Base-by-base conservation (phyloP, 768 basidiomycete species). In the Lactarius trivialis region DNA sequence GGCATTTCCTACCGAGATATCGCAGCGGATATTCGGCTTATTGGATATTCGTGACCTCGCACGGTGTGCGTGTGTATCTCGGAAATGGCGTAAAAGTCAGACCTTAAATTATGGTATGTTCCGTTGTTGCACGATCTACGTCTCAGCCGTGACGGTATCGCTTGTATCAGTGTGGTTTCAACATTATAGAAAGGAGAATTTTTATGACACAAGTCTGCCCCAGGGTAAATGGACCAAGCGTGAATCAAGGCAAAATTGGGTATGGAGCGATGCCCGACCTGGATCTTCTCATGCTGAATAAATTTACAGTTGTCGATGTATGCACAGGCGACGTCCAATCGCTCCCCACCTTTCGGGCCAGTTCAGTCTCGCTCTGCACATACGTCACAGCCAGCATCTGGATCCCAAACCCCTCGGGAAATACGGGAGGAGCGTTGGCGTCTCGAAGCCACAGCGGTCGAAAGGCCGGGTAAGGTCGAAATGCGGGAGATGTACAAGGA, bases 221-320 rank as follows among this genome's bases (percentile, higher is more conserved):
- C 81, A 85, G 11, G 90, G 87, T 37, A 93, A 93, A 73, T 97
- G 93, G 93, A 89, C 92, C 9, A 90, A 89, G 70, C 80, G 88
- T 60, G 93, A 97, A 73, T 93, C 91, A n/a, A 97, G 93, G 72
- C 88, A 92, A 74, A 88, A 88, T 66, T 97, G 93, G 93, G 88
- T 85, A 65, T 26, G 76, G 79, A 63, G 39, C 56, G 9, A 28
- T 37, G 49, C 7, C 55, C 53, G 50, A 60, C n/a, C 4, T 3
- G 41, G 57, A 34, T 7, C 32, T 14, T 36, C 14, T 36, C 9
- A 15, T 32, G 12, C 39, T 24, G 37, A 34, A 24, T 41, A 52
- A 36, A 65, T 48, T 2, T 33, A 15, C 8, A 67, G 37, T 9
- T 32, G 3, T 50, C 65, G 9, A 56, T 49, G 45, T 57, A 53